Evolutionary conservation across 2,329 filamentous ascomycete genomes (phyloP).

Genomic region (Phialophora tarda): DNA sequence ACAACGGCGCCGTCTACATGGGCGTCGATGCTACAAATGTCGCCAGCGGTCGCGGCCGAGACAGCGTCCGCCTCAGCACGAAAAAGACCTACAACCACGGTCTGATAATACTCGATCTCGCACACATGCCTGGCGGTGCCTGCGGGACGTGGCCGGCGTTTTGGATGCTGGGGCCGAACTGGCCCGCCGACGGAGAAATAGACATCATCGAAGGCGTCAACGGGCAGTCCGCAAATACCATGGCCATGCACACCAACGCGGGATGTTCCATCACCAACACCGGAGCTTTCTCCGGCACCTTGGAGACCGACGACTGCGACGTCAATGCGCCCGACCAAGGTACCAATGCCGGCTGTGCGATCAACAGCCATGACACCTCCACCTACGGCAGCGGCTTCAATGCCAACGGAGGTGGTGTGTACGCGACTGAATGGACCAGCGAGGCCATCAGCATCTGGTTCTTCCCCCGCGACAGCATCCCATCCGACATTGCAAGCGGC

Average conservation of each 20-base stretch:
- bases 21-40: constrained; percentile 69
- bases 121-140: constrained; percentile 73
- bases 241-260: constrained; percentile 70
- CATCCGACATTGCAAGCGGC: constrained; percentile 64
- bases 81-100: constrained; percentile 68
- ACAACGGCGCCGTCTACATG: constrained; percentile 66
- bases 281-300: constrained; percentile 55
- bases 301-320: constrained; percentile 64
- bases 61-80: constrained; percentile 73
- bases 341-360: constrained; percentile 64
- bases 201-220: constrained; percentile 78
- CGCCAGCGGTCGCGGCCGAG: constrained; percentile 65
- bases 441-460: constrained; percentile 78
- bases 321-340: constrained; percentile 52
- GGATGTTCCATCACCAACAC: constrained; percentile 62
- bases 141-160: constrained; percentile 78
- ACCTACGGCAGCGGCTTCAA: constrained; percentile 76
- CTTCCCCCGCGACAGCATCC: constrained; percentile 72
- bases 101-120: constrained; percentile 73
- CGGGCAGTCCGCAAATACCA: constrained; percentile 60
- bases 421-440: constrained; percentile 77
- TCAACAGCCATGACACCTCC: constrained; percentile 57
- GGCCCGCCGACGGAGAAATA: constrained; percentile 70
- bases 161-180: constrained; percentile 61
- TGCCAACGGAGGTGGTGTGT: constrained; percentile 69